A percentile compares a stretch with the other conserved stretches of the same genome.
Evolutionary conservation across 176 grass and related monocot genomes (phyloP).

Genomic region (Dendrocalamus sinicus): DNA sequence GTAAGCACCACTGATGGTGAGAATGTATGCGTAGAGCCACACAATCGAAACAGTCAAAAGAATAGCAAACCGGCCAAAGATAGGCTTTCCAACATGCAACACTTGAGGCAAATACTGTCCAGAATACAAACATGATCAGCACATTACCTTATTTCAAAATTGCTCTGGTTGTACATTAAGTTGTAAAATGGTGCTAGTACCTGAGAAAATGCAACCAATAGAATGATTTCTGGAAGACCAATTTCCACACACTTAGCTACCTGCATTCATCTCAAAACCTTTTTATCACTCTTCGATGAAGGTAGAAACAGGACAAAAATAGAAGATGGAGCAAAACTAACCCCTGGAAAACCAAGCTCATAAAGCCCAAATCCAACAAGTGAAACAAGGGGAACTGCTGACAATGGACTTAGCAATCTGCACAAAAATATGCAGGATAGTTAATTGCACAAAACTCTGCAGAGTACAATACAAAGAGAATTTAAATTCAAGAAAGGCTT

Average conservation of each 20-base stretch:
- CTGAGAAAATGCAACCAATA: constrained; percentile 80
- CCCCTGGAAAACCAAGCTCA: constrained; percentile 95
- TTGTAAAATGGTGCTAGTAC: constrained; percentile 47
- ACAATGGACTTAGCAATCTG: constrained; percentile 81
- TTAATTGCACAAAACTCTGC: constrained; percentile 24
- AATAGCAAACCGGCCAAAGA: constrained; percentile 72
- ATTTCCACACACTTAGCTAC: constrained; percentile 96
- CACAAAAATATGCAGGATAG: not conserved
- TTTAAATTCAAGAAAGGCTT: not conserved
- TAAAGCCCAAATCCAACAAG: constrained; percentile 95
- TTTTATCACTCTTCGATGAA: not conserved
- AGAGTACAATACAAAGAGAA: not conserved
- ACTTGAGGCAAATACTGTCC: constrained; percentile 73
- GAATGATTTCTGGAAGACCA: constrained; percentile 76
- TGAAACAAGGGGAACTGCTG: constrained; percentile 82
- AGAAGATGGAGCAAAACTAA: constrained; percentile 44
- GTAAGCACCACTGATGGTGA: constrained; percentile 90
- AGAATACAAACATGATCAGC: constrained; percentile 17
- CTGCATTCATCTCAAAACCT: constrained; percentile 42
- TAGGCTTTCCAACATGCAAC: constrained; percentile 51
- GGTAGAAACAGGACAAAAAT: constrained; percentile 9
- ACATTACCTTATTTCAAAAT: not conserved
- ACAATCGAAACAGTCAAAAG: constrained; percentile 83
- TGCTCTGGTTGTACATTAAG: not conserved
- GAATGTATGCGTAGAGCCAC: constrained; percentile 89